phyloP scores from a whole-genome alignment of 1,139 yeast genomes.

The Geotrichum histeridarum region DNA sequence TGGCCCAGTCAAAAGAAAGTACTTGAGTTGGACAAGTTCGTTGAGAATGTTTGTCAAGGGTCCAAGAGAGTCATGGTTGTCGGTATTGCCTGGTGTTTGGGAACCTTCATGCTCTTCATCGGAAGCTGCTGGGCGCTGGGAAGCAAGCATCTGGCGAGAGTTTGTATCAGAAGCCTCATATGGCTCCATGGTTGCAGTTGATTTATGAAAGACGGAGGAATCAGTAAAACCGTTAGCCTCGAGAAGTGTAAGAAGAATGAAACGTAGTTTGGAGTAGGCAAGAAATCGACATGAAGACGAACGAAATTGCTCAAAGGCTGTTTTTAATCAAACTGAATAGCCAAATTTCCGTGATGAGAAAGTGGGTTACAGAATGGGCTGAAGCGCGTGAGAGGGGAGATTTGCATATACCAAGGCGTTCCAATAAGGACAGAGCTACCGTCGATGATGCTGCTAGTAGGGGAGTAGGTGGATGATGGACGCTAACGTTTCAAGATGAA shows the following conservation, averaged over 20 bases:
- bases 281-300: too few species aligned
- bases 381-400: background rate
- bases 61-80: constrained; percentile 5
- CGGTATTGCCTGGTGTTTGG: background rate
- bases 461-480: too few species aligned
- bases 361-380: background rate
- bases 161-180: background rate
- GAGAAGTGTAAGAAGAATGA: too few species aligned
- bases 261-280: too few species aligned
- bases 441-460: too few species aligned
- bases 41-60: constrained; percentile 17
- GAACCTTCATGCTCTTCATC: background rate
- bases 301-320: too few species aligned
- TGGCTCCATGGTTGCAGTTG: background rate
- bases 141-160: background rate
- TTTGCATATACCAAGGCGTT: too few species aligned
- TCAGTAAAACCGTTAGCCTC: background rate
- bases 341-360: background rate
- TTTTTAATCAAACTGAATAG: too few species aligned
- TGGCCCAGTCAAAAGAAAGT: constrained; percentile 20
- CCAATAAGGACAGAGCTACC: too few species aligned
- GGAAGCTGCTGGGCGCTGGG: background rate
- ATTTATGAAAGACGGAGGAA: background rate
- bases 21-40: constrained; percentile 17
- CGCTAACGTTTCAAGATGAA: background rate